A percentile compares a stretch with the other conserved stretches of the same genome.
phyloP scores from a whole-genome alignment of 1,284 basidiomycete species.

The Lentinus polychrous region DNA sequence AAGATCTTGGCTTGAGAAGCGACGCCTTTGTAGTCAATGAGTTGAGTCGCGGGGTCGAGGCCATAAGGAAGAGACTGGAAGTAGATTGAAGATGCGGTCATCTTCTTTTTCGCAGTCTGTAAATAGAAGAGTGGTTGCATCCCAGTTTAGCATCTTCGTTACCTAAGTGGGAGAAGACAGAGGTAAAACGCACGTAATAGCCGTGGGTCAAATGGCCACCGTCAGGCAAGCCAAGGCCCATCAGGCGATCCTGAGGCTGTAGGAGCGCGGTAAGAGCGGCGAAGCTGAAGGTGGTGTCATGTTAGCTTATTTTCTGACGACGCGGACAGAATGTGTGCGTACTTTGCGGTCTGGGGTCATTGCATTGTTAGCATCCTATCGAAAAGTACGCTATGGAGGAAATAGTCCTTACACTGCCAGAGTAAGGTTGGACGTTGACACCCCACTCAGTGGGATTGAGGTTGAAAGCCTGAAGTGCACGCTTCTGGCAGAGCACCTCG shows the following conservation, averaged over 20 bases:
- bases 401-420: slow-evolving; percentile 52
- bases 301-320: background rate
- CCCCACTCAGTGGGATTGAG: slow-evolving; percentile 94
- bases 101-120: slow-evolving; percentile 98
- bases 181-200: slow-evolving; percentile 67
- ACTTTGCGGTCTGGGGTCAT: slow-evolving; percentile 71
- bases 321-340: slow-evolving; percentile 18
- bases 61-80: slow-evolving; percentile 99
- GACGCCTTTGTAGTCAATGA: slow-evolving; percentile 88
- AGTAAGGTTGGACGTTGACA: slow-evolving; percentile 99
- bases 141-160: background rate
- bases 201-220: slow-evolving; percentile 98
- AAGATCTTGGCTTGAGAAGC: slow-evolving; percentile 89
- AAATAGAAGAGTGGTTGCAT: slow-evolving; percentile 23
- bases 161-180: background rate
- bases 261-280: slow-evolving; percentile 96
- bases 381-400: slow-evolving; percentile 4
- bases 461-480: slow-evolving; percentile 95
- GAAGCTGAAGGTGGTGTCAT: slow-evolving; percentile 56
- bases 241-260: slow-evolving; percentile 96
- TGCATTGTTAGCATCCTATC: background rate
- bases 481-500: slow-evolving; percentile 91
- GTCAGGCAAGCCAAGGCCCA: slow-evolving; percentile 98
- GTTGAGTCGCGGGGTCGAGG: slow-evolving; percentile 78
- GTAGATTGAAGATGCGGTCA: slow-evolving; percentile 99